Evolutionary conservation across 306 rosid species (phyloP).

Genomic region (Cicer yamashitae): DNA sequence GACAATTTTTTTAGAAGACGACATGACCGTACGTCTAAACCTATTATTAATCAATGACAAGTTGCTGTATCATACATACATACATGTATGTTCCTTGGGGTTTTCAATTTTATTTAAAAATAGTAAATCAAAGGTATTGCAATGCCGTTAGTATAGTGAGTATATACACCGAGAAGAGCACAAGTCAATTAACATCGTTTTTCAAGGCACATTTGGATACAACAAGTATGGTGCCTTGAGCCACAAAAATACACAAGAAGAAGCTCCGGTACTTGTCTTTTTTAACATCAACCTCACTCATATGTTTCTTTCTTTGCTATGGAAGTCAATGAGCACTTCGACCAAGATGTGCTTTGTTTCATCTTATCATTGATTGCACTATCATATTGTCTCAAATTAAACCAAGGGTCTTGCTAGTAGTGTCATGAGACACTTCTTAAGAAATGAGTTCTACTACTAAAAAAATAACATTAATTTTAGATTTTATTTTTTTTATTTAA

Average conservation of each 20-base stretch:
- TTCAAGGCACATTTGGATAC: constrained; percentile 37
- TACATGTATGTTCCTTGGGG: neutral
- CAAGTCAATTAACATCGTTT: constrained; percentile 51
- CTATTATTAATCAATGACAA: neutral
- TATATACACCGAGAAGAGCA: neutral
- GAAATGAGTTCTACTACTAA: too few species aligned
- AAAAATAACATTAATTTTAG: too few species aligned
- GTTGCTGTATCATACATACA: neutral
- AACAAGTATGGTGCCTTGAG: constrained; percentile 55
- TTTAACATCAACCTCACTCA: constrained; percentile 49
- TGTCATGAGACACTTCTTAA: too few species aligned
- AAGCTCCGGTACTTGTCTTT: constrained; percentile 39
- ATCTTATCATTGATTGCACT: neutral
- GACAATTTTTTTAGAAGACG: constrained; percentile 19
- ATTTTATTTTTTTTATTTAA: too few species aligned
- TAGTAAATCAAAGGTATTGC: neutral
- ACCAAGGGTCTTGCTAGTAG: neutral
- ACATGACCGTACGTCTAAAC: constrained; percentile 28
- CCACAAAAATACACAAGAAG: constrained; percentile 55
- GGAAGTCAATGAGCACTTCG: constrained; percentile 50
- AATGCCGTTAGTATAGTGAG: constrained; percentile 12
- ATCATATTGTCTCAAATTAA: neutral
- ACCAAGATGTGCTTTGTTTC: constrained; percentile 47
- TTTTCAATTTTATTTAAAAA: neutral
- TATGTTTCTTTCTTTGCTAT: constrained; percentile 38